Base-by-base conservation (phyloP, 192 early-diverging fungal species). In the Phlyctochytrium bullatum region DNA sequence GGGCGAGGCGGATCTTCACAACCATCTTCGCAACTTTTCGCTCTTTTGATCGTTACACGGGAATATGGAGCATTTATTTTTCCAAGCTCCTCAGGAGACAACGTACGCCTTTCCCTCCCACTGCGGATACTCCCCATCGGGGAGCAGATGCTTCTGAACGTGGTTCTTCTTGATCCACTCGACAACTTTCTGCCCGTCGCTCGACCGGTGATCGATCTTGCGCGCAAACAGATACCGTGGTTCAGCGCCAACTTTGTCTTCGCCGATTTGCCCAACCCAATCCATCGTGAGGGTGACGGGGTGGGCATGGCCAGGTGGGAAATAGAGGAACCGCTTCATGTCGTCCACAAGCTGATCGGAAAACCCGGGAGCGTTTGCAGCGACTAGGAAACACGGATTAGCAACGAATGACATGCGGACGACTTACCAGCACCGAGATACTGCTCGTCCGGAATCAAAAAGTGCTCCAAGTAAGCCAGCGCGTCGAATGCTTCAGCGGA, bases 1-100 rank as follows among this genome's bases (percentile, higher is more conserved):
- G 90, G 34, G 92, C 89, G 59, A 99, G 89, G 51, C 94, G 87
- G 72, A 99, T 76, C 36, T 64, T 67, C n/a, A 80, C 73, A 59
- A 65, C 72, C 77, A 79, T 79, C 33, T 57, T n/a, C n/a, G n/a
- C n/a, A n/a, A n/a, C n/a, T n/a, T n/a, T n/a, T n/a, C n/a, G n/a
- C n/a, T n/a, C n/a, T n/a, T n/a, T n/a, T n/a, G n/a, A n/a, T n/a
- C n/a, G n/a, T n/a, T n/a, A n/a, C n/a, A n/a, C n/a, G n/a, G n/a
- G n/a, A n/a, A n/a, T n/a, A n/a, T n/a, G n/a, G n/a, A n/a, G n/a
- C n/a, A n/a, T n/a, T n/a, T n/a, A n/a, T n/a, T n/a, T n/a, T n/a
- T n/a, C n/a, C 40, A 20, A 47, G 40, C 34, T 27, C 61, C 61
- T 62, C 27, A 62, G 20, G 27, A 33, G 16, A 34, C 34, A 25